Evolutionary conservation across 257 asterid species (phyloP), one percentile per base, ranked within the genome.

Genomic region (Nicotiana obtusifolia): DNA sequence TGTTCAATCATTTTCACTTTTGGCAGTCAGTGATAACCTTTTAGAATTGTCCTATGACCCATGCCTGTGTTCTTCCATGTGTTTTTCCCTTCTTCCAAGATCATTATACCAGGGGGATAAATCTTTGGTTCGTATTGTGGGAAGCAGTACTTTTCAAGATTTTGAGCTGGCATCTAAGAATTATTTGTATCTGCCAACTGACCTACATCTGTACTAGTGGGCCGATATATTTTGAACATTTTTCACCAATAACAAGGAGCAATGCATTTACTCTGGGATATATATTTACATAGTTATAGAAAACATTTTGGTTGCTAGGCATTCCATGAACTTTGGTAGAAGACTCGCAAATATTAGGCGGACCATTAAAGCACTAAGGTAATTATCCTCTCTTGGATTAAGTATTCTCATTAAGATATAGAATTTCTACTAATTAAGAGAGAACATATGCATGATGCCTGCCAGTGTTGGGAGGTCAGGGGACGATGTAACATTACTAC

Each of bases 81-180:
- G 79, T 73, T 73, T 73, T 73, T 73, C 62, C 4, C 79, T 73
- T 47, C 79, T 73, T 73, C 79, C 61, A 73, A 73, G 79, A 24
- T 47, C 62, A 47, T 47, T 60, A 73, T 47, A 73, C 20, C 8
- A 37, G 13, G 57, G 13, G 57, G 26, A 14, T 22, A 44, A 20
- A 24, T 71, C 59, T 71, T 73, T 47, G 61, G 60, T 47, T 24
- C 79, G 8, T 49, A 73, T 26, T 5, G 69, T 4, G 69, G n/a
- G 69, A 24, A 24, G 69, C 69, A 64, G n/a, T 6, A 24, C 7
- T 26, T 15, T 64, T 73, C 41, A 47, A 52, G 37, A 47, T 47
- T 73, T 73, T 73, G 79, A 47, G 79, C 79, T 73, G 78, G 78
- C 78, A 71, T 44, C 24, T 13, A 69, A 41, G 78, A 41, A 53